Base-by-base conservation (phyloP, 805 yeast species). In the Saturnispora besseyi region DNA sequence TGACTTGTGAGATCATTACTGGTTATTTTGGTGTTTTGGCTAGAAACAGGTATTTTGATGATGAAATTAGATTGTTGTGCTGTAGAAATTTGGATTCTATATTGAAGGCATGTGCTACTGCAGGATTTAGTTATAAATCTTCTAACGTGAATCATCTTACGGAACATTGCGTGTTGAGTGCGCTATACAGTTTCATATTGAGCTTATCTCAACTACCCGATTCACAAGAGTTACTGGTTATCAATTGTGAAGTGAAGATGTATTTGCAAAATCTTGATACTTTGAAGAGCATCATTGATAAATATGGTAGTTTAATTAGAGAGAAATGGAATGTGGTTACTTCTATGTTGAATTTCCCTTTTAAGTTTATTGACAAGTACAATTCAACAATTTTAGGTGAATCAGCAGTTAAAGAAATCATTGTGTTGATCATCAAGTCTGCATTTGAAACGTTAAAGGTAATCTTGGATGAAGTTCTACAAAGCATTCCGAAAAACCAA, bases 401-500 rank as follows among this genome's bases (percentile, higher is more conserved):
- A 43, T 59, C 67, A 47, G 66, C 72, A 2, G 65, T 77, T 26
- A 61, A 60, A 18, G 81, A 77, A 15, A 79, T 79, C 51, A 67
- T 76, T 26, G 65, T 68, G 22, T 72, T 73, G 4, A 72, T 87
- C 36, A 70, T 78, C 53, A 79, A 78, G 55, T 76, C 84, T 0
- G 80, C 96, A 0, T 93, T 88, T 67, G 90, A 82, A 50, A 84
- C 93, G 0, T 71, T 91, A 54, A 90, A 87, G 60, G 73, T 90
- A 48, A 80, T 91, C 21, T 73, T 95, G 53, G 95, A 88, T 60
- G 97, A 91, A 61, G 88, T 91, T 59, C 65, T 93, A 44, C 81
- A 78, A 37, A 71, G 81, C 3, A 69, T 93, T 10, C 96, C 97
- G 0, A 64, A 74, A 32, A 67, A 70, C n/a, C 83, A 82, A 49